Conservation (phyloP, 495 filamentous ascomycete species). For the Daldinia grandis region DNA sequence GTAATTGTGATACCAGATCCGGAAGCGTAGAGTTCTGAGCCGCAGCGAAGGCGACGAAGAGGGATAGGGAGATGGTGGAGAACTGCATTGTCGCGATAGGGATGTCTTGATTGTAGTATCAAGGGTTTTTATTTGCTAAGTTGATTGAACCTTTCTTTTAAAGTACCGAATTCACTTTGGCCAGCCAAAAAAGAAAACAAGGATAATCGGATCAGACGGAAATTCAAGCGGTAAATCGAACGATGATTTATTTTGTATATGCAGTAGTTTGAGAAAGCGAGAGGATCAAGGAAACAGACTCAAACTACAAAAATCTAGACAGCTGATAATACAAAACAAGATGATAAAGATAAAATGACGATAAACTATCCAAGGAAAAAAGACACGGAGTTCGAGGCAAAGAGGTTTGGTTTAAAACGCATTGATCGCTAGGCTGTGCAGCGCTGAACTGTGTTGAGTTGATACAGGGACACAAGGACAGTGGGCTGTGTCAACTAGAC, state of each 20-base stretch:
- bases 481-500: slow-evolving; percentile 31
- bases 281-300: slow-evolving; percentile 9
- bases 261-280: slow-evolving; percentile 2
- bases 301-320: slow-evolving; percentile 7
- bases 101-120: background rate
- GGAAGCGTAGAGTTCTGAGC: slow-evolving; percentile 46
- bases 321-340: slow-evolving; percentile 5
- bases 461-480: slow-evolving; percentile 2
- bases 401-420: slow-evolving; percentile 2
- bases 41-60: slow-evolving; percentile 39
- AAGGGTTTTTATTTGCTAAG: background rate
- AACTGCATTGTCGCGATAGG: slow-evolving; percentile 41
- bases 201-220: slow-evolving; percentile 8
- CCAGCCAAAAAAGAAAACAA: slow-evolving; percentile 28
- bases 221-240: background rate
- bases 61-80: slow-evolving; percentile 27
- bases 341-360: slow-evolving; percentile 12
- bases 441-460: background rate
- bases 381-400: background rate
- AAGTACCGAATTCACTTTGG: slow-evolving; percentile 8
- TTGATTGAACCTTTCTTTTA: background rate
- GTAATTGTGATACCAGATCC: slow-evolving; percentile 41
- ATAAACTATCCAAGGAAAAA: slow-evolving; percentile 4
- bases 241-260: slow-evolving; percentile 8
- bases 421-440: slow-evolving; percentile 22